Evolutionary conservation across 495 filamentous ascomycete species (phyloP).

Genomic region (Xylaria bambusicola): DNA sequence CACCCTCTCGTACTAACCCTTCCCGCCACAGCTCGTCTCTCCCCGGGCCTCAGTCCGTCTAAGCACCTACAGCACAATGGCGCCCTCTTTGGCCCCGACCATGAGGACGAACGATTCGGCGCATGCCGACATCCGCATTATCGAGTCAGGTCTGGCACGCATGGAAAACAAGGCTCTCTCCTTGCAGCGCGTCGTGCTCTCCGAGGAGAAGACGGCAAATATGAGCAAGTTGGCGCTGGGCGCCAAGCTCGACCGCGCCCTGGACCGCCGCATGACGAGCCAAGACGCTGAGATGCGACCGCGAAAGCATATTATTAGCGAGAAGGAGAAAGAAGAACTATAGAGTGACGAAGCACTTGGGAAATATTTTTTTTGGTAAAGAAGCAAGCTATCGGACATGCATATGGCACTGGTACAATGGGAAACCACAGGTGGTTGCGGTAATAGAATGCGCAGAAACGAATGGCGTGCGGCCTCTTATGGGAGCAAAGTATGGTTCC

Average conservation of each 20-base stretch:
- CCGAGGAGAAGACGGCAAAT: conserved; percentile 78
- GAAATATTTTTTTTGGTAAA: not conserved
- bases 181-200: conserved; percentile 82
- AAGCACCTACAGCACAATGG: conserved; percentile 75
- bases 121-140: conserved; percentile 74
- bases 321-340: conserved; percentile 38
- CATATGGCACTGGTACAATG: not conserved
- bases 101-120: conserved; percentile 58
- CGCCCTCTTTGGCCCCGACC: conserved; percentile 70
- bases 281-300: conserved; percentile 88
- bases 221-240: conserved; percentile 88
- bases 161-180: conserved; percentile 87
- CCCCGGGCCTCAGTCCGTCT: conserved; percentile 73
- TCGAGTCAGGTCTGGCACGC: conserved; percentile 80
- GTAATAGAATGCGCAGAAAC: not conserved
- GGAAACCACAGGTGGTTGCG: not conserved
- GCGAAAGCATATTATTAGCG: conserved; percentile 40
- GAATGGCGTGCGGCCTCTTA: not conserved
- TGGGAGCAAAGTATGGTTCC: not conserved
- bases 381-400: not conserved
- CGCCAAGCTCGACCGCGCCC: conserved; percentile 90
- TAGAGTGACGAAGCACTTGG: conserved; percentile 13
- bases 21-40: conserved; percentile 27
- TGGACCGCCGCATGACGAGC: conserved; percentile 82
- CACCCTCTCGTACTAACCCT: not conserved